A percentile compares a stretch with the other conserved stretches of the same genome.
Conservation (phyloP, 805 yeast species). For the Candida michaelii region DNA sequence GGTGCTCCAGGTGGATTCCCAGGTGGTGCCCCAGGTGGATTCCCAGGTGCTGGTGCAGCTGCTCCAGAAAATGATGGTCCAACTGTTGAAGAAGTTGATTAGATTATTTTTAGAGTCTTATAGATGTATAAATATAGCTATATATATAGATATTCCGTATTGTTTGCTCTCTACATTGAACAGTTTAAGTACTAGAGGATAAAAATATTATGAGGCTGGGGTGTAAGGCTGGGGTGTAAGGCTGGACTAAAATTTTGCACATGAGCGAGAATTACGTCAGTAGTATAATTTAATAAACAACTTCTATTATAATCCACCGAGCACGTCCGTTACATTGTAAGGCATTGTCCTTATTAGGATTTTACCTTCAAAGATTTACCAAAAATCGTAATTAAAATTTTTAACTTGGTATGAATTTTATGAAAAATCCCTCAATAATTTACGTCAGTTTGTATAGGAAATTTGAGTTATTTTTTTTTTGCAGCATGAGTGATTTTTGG, state of each 20-base stretch:
- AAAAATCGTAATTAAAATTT: neutral
- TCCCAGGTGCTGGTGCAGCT: slow-evolving; percentile 61
- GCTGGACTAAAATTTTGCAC: neutral
- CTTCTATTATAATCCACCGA: neutral
- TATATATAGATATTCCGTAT: slow-evolving; percentile 5
- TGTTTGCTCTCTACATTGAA: too few relatives aligned
- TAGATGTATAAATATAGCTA: slow-evolving; percentile 6
- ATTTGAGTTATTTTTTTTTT: neutral
- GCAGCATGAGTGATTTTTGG: neutral
- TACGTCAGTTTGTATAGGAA: neutral
- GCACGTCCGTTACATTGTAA: neutral
- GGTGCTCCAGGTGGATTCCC: slow-evolving; percentile 62
- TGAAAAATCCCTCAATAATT: neutral
- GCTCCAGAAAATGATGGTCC: slow-evolving; percentile 50
- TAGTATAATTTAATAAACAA: neutral
- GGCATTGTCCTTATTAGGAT: neutral
- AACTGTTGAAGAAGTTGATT: slow-evolving; percentile 56
- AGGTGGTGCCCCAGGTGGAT: slow-evolving; percentile 59
- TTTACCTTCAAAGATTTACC: neutral
- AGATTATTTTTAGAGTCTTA: slow-evolving; percentile 16
- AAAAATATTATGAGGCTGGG: too few relatives aligned
- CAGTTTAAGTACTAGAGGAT: too few relatives aligned
- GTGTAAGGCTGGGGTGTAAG: neutral
- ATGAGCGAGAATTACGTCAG: neutral
- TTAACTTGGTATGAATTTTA: too few relatives aligned